Evolutionary conservation across 345 rosid genomes (phyloP).

Genomic region (Mangifera indica): DNA sequence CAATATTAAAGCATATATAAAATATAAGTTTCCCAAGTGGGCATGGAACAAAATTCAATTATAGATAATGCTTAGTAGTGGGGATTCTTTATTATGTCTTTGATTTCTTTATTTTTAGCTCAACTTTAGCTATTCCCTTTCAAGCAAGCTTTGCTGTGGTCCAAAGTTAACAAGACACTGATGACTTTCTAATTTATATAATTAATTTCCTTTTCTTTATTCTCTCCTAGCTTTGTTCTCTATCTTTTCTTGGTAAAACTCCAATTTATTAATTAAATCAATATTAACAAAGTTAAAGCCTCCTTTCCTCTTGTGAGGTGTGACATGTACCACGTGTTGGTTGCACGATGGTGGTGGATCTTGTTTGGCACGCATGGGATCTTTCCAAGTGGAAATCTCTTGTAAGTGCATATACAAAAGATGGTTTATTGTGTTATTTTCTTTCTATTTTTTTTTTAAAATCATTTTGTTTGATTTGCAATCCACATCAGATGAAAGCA

Average conservation of each 20-base stretch:
- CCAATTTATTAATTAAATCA: background rate
- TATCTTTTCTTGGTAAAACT: background rate
- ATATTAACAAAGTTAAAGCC: background rate
- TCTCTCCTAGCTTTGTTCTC: background rate
- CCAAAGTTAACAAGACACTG: background rate
- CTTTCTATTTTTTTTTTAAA: background rate
- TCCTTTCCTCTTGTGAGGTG: conserved; percentile 9
- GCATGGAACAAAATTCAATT: background rate
- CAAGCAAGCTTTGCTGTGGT: conserved; percentile 21
- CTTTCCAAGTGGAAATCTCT: conserved; percentile 32
- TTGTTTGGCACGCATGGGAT: conserved; percentile 22
- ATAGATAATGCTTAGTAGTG: background rate
- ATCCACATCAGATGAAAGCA: conserved; percentile 24
- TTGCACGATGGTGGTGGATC: background rate
- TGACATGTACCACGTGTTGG: conserved; percentile 26
- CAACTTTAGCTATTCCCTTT: conserved; percentile 5
- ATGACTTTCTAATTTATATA: background rate
- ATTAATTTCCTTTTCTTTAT: background rate
- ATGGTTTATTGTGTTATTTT: background rate
- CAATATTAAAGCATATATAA: too few species aligned
- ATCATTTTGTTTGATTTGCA: conserved; percentile 9
- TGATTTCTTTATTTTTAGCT: background rate
- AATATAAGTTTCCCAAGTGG: too few species aligned
- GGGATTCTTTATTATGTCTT: background rate
- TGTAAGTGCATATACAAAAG: background rate